Conservation (phyloP, 805 yeast genomes). For the Candida lessepsii region DNA sequence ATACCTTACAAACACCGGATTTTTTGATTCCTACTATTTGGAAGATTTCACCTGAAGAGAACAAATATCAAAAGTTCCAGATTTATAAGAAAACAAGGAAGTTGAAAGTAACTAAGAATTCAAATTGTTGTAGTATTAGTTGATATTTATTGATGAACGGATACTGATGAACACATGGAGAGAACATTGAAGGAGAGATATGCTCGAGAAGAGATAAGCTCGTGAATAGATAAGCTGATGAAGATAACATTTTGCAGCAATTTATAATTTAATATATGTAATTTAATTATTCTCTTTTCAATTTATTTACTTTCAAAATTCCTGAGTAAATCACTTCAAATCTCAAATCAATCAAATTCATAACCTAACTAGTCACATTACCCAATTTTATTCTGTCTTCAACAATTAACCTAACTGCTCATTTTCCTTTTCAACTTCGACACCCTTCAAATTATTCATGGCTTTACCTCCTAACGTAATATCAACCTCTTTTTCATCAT, state of each 20-base stretch:
- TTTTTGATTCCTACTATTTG: slow-evolving; percentile 46
- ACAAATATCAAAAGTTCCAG: slow-evolving; percentile 32
- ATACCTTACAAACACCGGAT: slow-evolving; percentile 45
- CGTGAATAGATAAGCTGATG: no score
- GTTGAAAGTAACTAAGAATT: slow-evolving; percentile 1
- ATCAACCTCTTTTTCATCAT: slow-evolving; percentile 57
- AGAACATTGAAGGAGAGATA: no score
- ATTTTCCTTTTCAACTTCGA: slow-evolving; percentile 45
- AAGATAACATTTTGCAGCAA: no score
- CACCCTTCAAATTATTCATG: slow-evolving; percentile 42
- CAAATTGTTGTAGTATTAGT: slow-evolving; percentile 32
- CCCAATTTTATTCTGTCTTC: not conserved
- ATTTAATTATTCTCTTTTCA: no score
- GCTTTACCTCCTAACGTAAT: slow-evolving; percentile 34
- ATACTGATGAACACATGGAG: no score
- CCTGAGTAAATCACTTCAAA: no score
- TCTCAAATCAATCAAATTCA: no score
- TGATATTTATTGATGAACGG: not conserved
- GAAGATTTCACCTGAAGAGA: slow-evolving; percentile 33
- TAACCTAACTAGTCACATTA: slow-evolving; percentile 9
- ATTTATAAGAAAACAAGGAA: slow-evolving; percentile 14
- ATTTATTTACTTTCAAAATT: no score
- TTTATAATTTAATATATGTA: no score
- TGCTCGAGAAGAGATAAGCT: no score
- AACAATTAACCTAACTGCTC: slow-evolving; percentile 40